A percentile compares a stretch with the other conserved stretches of the same genome.
These are phyloP conservation scores for Xylaria acuta DNA, from an alignment of 495 filamentous ascomycete species.

Conservation along the genomic window DNA sequence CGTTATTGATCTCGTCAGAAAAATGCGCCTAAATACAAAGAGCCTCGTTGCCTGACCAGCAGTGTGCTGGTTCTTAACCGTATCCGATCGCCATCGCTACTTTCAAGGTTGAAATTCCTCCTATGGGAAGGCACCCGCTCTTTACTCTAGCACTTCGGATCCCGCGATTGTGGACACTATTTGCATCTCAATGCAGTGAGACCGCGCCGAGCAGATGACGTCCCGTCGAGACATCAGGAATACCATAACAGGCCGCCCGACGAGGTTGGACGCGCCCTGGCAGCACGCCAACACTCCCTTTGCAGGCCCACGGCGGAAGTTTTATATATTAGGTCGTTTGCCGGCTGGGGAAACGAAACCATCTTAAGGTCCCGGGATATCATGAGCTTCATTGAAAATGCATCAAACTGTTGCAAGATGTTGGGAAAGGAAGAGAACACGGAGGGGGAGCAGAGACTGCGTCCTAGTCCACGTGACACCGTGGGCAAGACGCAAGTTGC, in stretches of 20 bases:
- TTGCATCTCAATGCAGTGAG: constrained; percentile 34
- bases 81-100: constrained; percentile 30
- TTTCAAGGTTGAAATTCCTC: constrained; percentile 29
- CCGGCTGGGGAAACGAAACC: constrained; percentile 49
- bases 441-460: constrained; percentile 17
- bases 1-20: constrained; percentile 45
- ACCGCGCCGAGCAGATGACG: constrained; percentile 35
- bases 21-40: constrained; percentile 42
- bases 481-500: constrained; percentile 16
- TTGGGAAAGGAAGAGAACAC: constrained; percentile 26
- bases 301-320: constrained; percentile 42
- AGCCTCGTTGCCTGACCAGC: constrained; percentile 37
- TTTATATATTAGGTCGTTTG: constrained; percentile 53
- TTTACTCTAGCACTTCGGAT: constrained; percentile 35
- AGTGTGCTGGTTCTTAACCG: constrained; percentile 32
- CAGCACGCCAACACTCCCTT: constrained; percentile 26
- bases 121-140: constrained; percentile 33
- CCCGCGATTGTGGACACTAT: constrained; percentile 36
- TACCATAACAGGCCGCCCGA: constrained; percentile 32
- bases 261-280: constrained; percentile 3
- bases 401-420: constrained; percentile 36
- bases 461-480: constrained; percentile 19
- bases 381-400: constrained; percentile 45
- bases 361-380: constrained; percentile 45
- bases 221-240: constrained; percentile 28